phyloP scores from a whole-genome alignment of 2,329 filamentous ascomycete species.

The Calonectria multiphialidica region DNA sequence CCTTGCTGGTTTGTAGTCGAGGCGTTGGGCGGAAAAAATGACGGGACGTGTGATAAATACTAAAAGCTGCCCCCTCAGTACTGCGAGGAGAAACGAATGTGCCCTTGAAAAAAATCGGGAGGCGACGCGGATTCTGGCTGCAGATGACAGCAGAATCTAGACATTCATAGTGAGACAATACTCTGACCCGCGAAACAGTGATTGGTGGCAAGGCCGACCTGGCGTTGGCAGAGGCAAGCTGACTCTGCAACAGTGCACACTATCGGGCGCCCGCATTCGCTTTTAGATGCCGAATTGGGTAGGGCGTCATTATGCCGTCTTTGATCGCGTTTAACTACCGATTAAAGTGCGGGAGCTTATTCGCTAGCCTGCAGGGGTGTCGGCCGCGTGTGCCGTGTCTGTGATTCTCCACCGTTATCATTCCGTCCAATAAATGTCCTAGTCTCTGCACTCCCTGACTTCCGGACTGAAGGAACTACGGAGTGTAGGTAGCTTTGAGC shows the following conservation, averaged over 20 bases:
- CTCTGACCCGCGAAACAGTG: background rate
- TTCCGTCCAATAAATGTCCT: background rate
- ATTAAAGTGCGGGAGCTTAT: conserved; percentile 8
- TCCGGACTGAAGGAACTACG: too few species aligned
- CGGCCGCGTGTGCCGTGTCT: background rate
- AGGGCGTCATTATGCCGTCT: background rate
- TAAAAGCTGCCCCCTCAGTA: background rate
- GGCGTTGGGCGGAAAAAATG: background rate
- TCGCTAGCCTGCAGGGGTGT: background rate
- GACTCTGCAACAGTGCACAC: background rate
- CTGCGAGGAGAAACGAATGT: background rate
- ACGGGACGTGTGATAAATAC: background rate
- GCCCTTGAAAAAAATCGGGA: background rate
- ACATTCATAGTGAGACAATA: background rate
- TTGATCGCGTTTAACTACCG: background rate
- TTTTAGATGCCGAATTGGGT: background rate
- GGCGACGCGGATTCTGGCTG: background rate
- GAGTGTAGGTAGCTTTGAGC: too few species aligned
- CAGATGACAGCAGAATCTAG: background rate
- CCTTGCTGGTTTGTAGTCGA: background rate
- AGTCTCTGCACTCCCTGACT: background rate
- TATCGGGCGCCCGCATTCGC: background rate
- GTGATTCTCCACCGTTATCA: background rate
- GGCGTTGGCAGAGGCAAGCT: background rate
- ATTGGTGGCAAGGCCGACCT: background rate